Evolutionary conservation across 176 grass and related monocot species (phyloP), one percentile per base, ranked within the genome.

Genomic region (Oryza australiensis): DNA sequence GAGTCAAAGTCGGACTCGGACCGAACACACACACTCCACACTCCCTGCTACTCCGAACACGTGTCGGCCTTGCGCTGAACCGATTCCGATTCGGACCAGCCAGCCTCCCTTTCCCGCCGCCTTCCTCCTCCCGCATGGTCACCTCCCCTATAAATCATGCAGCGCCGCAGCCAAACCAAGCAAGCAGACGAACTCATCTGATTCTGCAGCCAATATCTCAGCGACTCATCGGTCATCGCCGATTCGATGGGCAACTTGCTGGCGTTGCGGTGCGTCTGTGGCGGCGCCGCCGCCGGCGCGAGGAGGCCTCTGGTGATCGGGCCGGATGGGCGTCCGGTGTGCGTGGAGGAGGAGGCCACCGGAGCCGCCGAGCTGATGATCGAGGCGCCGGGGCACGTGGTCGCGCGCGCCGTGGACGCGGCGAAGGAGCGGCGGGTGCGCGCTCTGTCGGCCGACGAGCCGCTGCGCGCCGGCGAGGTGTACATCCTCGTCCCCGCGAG

Each of bases 301-400:
- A 48, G 45, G 9, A 5, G 29, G 3, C 59, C 86, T n/a, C 15
- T 84, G 43, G 30, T 89, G 5, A 33, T 93, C 12, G 35, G 62
- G 48, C 37, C 81, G 24, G 84, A 89, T 51, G 91, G 91, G 5
- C 10, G 40, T 12, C 62, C 65, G 57, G 15, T 33, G 26, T 23
- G 20, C 35, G 35, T 1, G 28, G 23, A 75, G 66, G 81, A 85
- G 76, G 65, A 34, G 24, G 27, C 8, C 72, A 66, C 81, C 0
- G 77, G 38, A 4, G 81, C 67, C 0, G 91, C 84, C 0, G 87
- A 93, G 66, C 73, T 93, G 71, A 93, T 93, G 91, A 77, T 93
- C 84, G 68, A 89, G 66, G 81, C 81, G 30, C 81, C 81, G 12
- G 91, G 87, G 24, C 84, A 93, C 84, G 72, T 87, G 12, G 87